A percentile compares a stretch with the other conserved stretches of the same genome.
Conservation (phyloP, 768 basidiomycete genomes). For the Naganishia onofrii region DNA sequence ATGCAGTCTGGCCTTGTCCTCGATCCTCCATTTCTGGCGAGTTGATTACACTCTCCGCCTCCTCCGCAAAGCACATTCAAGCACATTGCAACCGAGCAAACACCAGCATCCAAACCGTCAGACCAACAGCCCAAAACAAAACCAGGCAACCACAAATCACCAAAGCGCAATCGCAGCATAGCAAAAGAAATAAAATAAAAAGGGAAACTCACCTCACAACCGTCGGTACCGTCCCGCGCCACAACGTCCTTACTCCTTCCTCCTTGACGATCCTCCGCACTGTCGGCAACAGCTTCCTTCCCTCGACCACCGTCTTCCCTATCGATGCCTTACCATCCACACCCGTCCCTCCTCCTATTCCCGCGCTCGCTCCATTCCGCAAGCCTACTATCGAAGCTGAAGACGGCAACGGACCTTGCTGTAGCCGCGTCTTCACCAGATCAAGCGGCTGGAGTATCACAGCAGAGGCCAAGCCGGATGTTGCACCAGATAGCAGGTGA, state of each 20-base stretch:
- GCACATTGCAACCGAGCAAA: too few species aligned
- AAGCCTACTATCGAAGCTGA: too few species aligned
- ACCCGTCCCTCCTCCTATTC: too few species aligned
- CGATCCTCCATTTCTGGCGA: too few species aligned
- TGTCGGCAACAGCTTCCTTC: constrained; percentile 32
- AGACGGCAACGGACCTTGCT: constrained; percentile 56
- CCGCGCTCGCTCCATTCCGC: too few species aligned
- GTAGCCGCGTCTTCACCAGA: constrained; percentile 84
- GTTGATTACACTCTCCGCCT: too few species aligned
- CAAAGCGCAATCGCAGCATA: not conserved
- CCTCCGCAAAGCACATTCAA: too few species aligned
- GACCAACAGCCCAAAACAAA: too few species aligned
- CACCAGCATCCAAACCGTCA: too few species aligned
- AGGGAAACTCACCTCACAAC: constrained; percentile 60
- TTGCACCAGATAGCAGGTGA: constrained; percentile 47
- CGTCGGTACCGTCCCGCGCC: constrained; percentile 83
- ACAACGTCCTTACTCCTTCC: constrained; percentile 70
- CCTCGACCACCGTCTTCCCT: constrained; percentile 17
- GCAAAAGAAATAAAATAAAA: too few species aligned
- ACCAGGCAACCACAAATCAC: not conserved
- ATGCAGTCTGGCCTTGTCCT: too few species aligned
- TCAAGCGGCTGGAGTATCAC: constrained; percentile 59
- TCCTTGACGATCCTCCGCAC: constrained; percentile 59
- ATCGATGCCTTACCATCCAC: too few species aligned
- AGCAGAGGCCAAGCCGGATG: constrained; percentile 48